Conservation (phyloP, 345 rosid species). For the Salix suchowensis region DNA sequence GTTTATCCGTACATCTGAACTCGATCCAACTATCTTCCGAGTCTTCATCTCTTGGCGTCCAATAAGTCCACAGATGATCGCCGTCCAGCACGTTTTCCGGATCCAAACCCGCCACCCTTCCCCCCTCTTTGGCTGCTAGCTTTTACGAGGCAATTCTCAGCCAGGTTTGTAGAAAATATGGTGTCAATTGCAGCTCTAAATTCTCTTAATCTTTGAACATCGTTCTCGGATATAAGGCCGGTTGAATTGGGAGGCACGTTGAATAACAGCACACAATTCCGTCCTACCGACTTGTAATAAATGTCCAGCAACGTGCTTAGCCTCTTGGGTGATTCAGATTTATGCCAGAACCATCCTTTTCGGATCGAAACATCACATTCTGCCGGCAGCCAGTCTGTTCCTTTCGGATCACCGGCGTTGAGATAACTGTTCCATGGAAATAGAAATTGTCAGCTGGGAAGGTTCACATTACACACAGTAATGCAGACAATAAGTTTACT, state of each 20-base stretch:
- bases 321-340: conserved; percentile 48
- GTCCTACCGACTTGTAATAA: conserved; percentile 63
- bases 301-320: conserved; percentile 48
- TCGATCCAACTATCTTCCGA: conserved; percentile 43
- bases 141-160: conserved; percentile 29
- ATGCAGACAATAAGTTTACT: too few species aligned
- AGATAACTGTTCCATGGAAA: conserved; percentile 44
- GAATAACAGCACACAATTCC: conserved; percentile 55
- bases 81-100: conserved; percentile 51
- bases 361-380: conserved; percentile 71
- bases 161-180: conserved; percentile 48
- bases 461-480: background rate
- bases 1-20: conserved; percentile 23
- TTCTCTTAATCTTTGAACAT: conserved; percentile 40
- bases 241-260: conserved; percentile 66
- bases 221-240: conserved; percentile 54
- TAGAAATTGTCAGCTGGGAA: background rate
- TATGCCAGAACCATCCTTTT: conserved; percentile 71
- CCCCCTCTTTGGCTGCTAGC: conserved; percentile 63
- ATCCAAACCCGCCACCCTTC: conserved; percentile 35
- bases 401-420: conserved; percentile 51
- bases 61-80: conserved; percentile 65
- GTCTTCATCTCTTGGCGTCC: conserved; percentile 44
- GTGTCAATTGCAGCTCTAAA: conserved; percentile 42
- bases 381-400: conserved; percentile 60